Evolutionary conservation across 495 filamentous ascomycete species (phyloP), one percentile per base, ranked within the genome.

Genomic region (Hypoxylon intermedium): DNA sequence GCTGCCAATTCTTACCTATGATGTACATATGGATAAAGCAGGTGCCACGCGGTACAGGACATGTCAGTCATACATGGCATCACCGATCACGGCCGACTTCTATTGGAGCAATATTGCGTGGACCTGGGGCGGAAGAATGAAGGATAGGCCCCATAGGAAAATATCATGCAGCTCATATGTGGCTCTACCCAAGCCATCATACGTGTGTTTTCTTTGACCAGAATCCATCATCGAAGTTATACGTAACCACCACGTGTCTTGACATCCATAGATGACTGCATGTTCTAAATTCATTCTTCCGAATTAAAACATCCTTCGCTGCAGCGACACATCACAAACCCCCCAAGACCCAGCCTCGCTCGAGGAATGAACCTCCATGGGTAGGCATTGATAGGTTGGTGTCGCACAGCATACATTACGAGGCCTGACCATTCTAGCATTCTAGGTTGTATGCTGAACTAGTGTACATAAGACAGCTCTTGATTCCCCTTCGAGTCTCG

Each of bases 381-480:
- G 30, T 46, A 28, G 37, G 16, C 11, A 4, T 36, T 34, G 5
- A 23, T 9, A 26, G 24, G 34, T n/a, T 24, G 33, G 16, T 60
- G 57, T 53, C 12, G 42, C 24, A 60, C 57, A 21, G 34, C 48
- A 52, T 60, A 40, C 28, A 24, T 38, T 30, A 37, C 31, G 44
- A 28, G 47, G 47, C 12, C 47, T 38, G n/a, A n/a, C n/a, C n/a
- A n/a, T n/a, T n/a, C n/a, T n/a, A n/a, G n/a, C n/a, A n/a, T n/a
- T n/a, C n/a, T n/a, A n/a, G n/a, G n/a, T n/a, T n/a, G n/a, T n/a
- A n/a, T n/a, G n/a, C n/a, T n/a, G n/a, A n/a, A n/a, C n/a, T n/a
- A n/a, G n/a, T n/a, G n/a, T n/a, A n/a, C n/a, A n/a, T n/a, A n/a
- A n/a, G n/a, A n/a, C n/a, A n/a, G n/a, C n/a, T n/a, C n/a, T n/a